Evolutionary conservation across 768 basidiomycete species (phyloP), one percentile per base, ranked within the genome.

Genomic region (Boletellus sp.): DNA sequence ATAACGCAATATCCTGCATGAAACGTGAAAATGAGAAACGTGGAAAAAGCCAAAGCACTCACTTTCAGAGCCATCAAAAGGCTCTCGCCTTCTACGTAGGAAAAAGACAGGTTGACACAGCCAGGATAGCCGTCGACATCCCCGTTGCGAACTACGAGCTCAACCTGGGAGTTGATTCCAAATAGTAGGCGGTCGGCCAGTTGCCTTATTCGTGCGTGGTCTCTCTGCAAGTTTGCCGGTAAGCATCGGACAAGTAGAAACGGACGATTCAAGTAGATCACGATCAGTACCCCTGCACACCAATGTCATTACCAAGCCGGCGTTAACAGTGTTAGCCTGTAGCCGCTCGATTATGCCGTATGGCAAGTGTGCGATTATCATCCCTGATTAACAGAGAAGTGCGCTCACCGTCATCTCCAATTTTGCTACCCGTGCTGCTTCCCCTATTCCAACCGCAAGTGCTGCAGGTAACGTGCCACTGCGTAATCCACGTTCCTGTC

Each of bases 31-130:
- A 39, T 20, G 51, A 47, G 38, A 52, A 43, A 15, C 35, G 55
- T 41, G 42, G 16, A 22, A 33, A 33, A 34, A 46, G 19, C 39
- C 13, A 31, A 10, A 32, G 37, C 31, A 58, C 73, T 48, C 55
- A 87, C 93, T 81, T 99, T 99, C 58, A 99, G 70, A 11, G 95
- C 94, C 96, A 99, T 99, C 52, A 99, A 70, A 56, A 99, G 78
- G 67, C 90, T 93, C 71, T 98, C 95, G 20, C 95, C 95, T 68
- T 98, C 95, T 33, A 98, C 94, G 64, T 96, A 98, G 3, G 94
- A 83, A 66, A 97, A 97, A 56, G 88, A 91, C 37, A 97, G 78
- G 69, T 97, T 97, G 65, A 97, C 81, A 66, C 96, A 99, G 35
- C 96, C 96, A 1, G 94, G 85, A 70, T 95, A 99, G 19, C 96